phyloP scores from a whole-genome alignment of 306 rosid genomes.

The Vigna mungo region DNA sequence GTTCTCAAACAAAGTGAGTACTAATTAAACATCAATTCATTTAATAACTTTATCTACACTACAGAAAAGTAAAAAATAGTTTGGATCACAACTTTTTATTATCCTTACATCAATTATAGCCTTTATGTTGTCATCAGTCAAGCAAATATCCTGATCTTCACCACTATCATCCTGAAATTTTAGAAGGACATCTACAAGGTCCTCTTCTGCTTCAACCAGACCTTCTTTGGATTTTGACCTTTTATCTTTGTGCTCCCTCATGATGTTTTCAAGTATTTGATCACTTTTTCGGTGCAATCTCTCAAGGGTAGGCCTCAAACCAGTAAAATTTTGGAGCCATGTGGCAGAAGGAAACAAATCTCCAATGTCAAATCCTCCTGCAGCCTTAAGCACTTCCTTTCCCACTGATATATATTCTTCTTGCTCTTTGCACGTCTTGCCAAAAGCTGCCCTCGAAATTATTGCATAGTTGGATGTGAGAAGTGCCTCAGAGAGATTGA shows the following conservation, averaged over 20 bases:
- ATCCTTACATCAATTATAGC: constrained; percentile 41
- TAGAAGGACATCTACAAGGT: constrained; percentile 37
- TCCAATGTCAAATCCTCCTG: constrained; percentile 42
- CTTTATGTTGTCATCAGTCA: constrained; percentile 40
- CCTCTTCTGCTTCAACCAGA: constrained; percentile 21
- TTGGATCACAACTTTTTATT: neutral
- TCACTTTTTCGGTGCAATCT: constrained; percentile 4
- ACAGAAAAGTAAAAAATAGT: neutral
- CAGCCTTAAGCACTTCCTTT: neutral
- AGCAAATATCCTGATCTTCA: constrained; percentile 14
- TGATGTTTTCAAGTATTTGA: constrained; percentile 32
- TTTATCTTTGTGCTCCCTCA: constrained; percentile 36
- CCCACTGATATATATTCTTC: neutral
- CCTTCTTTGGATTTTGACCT: neutral
- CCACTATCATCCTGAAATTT: constrained; percentile 19
- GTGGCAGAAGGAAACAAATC: constrained; percentile 53
- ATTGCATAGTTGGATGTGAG: neutral
- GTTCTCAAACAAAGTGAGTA: neutral
- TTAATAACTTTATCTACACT: neutral
- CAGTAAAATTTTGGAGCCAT: constrained; percentile 41
- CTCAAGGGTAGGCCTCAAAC: constrained; percentile 46
- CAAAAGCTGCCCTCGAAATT: constrained; percentile 40
- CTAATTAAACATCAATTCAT: neutral
- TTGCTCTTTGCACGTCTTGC: constrained; percentile 32
- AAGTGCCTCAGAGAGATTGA: constrained; percentile 39